Conservation (phyloP, 2,329 filamentous ascomycete genomes). For the Colletotrichum sidae region DNA sequence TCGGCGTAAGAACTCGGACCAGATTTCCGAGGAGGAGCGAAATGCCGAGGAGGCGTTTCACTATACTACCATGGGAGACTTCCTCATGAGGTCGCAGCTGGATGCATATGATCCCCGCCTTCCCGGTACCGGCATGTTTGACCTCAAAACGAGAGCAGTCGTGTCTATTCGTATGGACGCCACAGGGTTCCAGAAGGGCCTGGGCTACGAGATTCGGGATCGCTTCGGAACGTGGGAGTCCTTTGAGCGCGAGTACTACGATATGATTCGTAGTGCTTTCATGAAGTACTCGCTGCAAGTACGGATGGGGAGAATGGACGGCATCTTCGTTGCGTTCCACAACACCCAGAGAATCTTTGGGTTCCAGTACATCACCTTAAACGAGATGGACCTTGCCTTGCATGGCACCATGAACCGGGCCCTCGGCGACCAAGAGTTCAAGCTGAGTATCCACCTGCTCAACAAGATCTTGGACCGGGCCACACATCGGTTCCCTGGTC, state of each 20-base stretch:
- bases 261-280: slow-evolving; percentile 95
- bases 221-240: slow-evolving; percentile 86
- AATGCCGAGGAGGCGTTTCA: slow-evolving; percentile 84
- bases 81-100: slow-evolving; percentile 94
- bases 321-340: slow-evolving; percentile 96
- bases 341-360: slow-evolving; percentile 96
- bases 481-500: slow-evolving; percentile 78
- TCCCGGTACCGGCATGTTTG: slow-evolving; percentile 93
- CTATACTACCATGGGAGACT: slow-evolving; percentile 86
- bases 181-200: slow-evolving; percentile 75
- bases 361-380: slow-evolving; percentile 90
- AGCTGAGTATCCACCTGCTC: slow-evolving; percentile 80
- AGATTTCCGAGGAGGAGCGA: slow-evolving; percentile 78
- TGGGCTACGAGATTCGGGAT: slow-evolving; percentile 87
- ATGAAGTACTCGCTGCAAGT: slow-evolving; percentile 97
- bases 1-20: slow-evolving; percentile 73
- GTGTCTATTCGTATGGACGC: slow-evolving; percentile 92
- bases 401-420: slow-evolving; percentile 77
- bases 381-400: slow-evolving; percentile 91
- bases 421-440: slow-evolving; percentile 88
- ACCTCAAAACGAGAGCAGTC: slow-evolving; percentile 94
- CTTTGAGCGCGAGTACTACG: slow-evolving; percentile 94
- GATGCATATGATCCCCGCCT: slow-evolving; percentile 89
- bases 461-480: slow-evolving; percentile 84
- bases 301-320: slow-evolving; percentile 97